phyloP scores from a whole-genome alignment of 169 alveolate species.

The Cyclospora cayetanensis region DNA sequence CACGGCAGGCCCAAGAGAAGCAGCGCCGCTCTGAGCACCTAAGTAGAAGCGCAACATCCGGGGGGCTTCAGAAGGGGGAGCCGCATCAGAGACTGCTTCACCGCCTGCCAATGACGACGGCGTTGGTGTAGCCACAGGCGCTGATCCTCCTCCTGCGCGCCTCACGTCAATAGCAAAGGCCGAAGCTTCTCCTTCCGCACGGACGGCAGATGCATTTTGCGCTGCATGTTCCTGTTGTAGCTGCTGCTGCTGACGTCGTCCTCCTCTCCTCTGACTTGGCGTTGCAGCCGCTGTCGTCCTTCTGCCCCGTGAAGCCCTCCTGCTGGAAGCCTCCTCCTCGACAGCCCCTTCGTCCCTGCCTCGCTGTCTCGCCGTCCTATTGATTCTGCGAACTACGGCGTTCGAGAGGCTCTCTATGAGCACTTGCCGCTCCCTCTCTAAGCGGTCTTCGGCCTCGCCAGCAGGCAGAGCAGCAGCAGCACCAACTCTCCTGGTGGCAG shows the following conservation, averaged over 20 bases:
- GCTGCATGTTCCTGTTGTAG: background rate
- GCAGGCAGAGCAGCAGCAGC: background rate
- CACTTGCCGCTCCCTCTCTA: background rate
- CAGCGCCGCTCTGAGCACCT: background rate
- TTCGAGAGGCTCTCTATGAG: background rate
- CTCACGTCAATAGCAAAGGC: background rate
- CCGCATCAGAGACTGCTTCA: background rate
- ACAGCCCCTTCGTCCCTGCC: background rate
- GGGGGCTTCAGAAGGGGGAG: background rate
- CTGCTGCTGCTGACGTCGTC: conserved; percentile 2
- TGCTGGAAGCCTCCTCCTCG: background rate
- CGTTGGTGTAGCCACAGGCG: background rate
- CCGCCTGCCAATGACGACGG: background rate
- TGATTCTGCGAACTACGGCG: background rate
- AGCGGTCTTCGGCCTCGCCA: background rate
- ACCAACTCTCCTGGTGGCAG: background rate
- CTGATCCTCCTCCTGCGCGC: background rate
- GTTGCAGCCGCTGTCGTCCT: background rate
- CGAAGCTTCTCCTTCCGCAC: background rate
- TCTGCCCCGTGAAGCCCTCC: background rate
- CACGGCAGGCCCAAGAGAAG: background rate
- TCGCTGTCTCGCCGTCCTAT: background rate
- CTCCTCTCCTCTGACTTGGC: background rate
- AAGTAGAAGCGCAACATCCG: background rate
- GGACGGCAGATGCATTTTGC: background rate